Percentiles rank a stretch among this genome's conserved stretches.
Conservation (phyloP, 441 rosid genomes). For the Aleurites moluccanus region DNA sequence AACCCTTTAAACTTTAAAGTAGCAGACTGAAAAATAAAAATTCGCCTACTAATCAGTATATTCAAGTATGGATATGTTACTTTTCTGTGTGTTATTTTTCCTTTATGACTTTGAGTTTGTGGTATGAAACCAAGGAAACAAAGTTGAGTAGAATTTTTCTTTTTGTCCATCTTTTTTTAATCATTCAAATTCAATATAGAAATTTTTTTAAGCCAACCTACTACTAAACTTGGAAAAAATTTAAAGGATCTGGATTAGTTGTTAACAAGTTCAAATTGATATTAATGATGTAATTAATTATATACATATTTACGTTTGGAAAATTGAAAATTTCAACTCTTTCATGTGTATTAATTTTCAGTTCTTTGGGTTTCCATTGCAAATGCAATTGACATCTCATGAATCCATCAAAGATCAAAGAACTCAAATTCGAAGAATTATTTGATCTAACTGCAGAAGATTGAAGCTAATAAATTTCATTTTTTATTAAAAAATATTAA, state of each 20-base stretch:
- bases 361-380: too few relatives aligned
- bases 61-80: neutral
- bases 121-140: neutral
- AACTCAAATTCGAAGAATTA: too few relatives aligned
- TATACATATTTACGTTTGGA: too few relatives aligned
- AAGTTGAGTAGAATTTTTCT: neutral
- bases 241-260: neutral
- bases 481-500: too few relatives aligned
- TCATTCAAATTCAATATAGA: neutral
- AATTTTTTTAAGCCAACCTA: too few relatives aligned
- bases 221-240: neutral
- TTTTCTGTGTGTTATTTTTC: neutral
- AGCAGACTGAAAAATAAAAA: neutral
- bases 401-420: too few relatives aligned
- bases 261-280: neutral
- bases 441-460: too few relatives aligned
- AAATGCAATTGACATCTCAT: too few relatives aligned
- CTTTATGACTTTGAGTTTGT: neutral
- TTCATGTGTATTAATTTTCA: too few relatives aligned
- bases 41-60: neutral
- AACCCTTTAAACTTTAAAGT: neutral
- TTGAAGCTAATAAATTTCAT: too few relatives aligned
- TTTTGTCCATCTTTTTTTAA: neutral
- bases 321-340: too few relatives aligned
- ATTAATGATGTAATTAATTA: neutral